These are phyloP conservation scores for Colletotrichum limetticola DNA, from an alignment of 2,329 filamentous ascomycete genomes.

Conservation along the genomic window DNA sequence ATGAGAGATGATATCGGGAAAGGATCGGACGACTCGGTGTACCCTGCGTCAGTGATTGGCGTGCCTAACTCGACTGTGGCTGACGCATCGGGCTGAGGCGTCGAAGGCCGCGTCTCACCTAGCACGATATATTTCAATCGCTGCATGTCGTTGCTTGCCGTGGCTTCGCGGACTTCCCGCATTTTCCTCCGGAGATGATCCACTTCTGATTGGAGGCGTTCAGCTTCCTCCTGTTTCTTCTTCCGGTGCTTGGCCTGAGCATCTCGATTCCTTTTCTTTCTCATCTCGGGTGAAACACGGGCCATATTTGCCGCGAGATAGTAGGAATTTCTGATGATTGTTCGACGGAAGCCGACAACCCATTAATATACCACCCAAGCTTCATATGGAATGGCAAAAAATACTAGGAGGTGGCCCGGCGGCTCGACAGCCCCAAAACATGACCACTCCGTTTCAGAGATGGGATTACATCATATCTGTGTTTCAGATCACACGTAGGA, in stretches of 20 bases:
- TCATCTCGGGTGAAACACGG: not conserved
- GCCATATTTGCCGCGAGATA: too few relatives aligned
- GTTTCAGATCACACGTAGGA: too few relatives aligned
- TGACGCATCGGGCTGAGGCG: not conserved
- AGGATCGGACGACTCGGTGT: not conserved
- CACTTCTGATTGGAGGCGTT: not conserved
- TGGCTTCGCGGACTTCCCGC: not conserved
- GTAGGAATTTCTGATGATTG: too few relatives aligned
- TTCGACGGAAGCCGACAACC: too few relatives aligned
- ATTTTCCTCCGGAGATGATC: not conserved
- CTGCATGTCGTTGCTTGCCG: not conserved
- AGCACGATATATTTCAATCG: not conserved
- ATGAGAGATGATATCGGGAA: not conserved
- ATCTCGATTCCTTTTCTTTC: not conserved
- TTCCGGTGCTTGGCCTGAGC: not conserved
- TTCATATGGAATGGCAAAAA: too few relatives aligned
- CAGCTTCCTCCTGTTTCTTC: not conserved
- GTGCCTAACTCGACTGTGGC: not conserved
- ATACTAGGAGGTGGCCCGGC: too few relatives aligned
- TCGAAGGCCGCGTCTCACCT: not conserved
- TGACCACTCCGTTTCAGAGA: too few relatives aligned
- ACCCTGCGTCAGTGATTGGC: not conserved
- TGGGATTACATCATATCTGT: too few relatives aligned
- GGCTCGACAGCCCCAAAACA: too few relatives aligned
- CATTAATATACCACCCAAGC: too few relatives aligned